Evolutionary conservation across 2,329 filamentous ascomycete species (phyloP), one percentile per base, ranked within the genome.

Genomic region (Alternaria sp.): DNA sequence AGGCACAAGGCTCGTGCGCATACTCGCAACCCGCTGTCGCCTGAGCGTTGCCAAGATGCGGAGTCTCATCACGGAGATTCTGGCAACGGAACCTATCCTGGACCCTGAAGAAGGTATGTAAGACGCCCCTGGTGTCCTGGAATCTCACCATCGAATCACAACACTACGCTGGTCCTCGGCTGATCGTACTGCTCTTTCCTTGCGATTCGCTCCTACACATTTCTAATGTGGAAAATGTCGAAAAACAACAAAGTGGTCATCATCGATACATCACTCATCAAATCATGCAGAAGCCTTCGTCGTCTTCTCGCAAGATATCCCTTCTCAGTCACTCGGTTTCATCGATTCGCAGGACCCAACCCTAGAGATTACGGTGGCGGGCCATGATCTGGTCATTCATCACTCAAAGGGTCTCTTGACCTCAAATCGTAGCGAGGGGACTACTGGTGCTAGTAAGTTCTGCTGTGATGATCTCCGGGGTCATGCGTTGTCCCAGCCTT

Each of bases 321-420:
- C 91, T 0, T 91, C 90, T 12, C 88, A 68, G 60, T 72, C 69
- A 16, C 68, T 98, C 9, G 95, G 94, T 73, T 95, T 97, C 79
- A 81, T 98, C 64, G 90, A 97, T 76, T 82, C 91, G 16, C 88
- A 86, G 65, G 88, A 91, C 9, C 76, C 85, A 1, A 79, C 81
- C 2, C 77, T 97, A 36, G 86, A 92, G 12, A 75, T 97, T 59
- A 84, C 85, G 34, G 85, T 98, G 62, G 87, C 83, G 55, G 88
- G 85, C 56, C 84, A 84, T 53, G 91, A 96, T 72, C 88, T 93
- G 60, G 87, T 85, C 34, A 90, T 98, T 68, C 85, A 89, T 63
- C 95, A 98, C 78, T 96, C 93, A 2, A 94, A 93, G 0, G 87
- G 88, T 9, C 84, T 98, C 9, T 85, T 99, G 38, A 89, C 88